Base-by-base conservation (phyloP, 2,329 filamentous ascomycete species). In the Massarina eburnea region DNA sequence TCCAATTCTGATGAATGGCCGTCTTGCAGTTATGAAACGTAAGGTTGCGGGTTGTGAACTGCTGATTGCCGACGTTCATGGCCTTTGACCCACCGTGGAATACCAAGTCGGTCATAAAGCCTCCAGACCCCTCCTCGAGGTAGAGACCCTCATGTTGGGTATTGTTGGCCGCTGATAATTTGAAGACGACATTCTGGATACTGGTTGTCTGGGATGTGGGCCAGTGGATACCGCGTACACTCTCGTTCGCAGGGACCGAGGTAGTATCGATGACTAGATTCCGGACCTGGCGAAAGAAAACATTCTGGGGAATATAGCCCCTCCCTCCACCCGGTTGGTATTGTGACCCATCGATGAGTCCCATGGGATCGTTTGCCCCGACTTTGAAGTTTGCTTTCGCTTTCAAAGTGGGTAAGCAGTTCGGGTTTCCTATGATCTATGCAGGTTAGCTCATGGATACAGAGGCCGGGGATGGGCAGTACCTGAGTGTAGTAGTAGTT, bases 261-360 rank as follows among this genome's bases (percentile, higher is more conserved):
- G 78, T 82, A 29, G 76, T 71, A 58, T 88, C 84, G 30, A 88
- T 73, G 44, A 83, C 72, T 39, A 89, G 75, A 58, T 89, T 88
- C 8, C 83, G 75, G 46, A 88, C 77, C 53, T 83, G 80, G 35
- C 83, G 75, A 59, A 77, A 84, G 67, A 88, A 88, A 8, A 85
- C 80, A 54, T 81, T 83, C 27, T 81, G 81, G 3, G 80, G 71
- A 8, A 68, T 64, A 59, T 68, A 76, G 51, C 72, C 73, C 50
- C 67, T 59, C 50, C 67, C 59, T 7, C 60, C 62, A 24, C 43
- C 55, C 68, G 36, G 48, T 45, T 56, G 50, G 55, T 83, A 82
- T 18, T 73, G 76, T 56, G n/a, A n/a, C n/a, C n/a, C n/a, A n/a
- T n/a, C n/a, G n/a, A n/a, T n/a, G n/a, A n/a, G n/a, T n/a, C n/a